phyloP scores from a whole-genome alignment of 306 rosid genomes.

The Cucurbita ficifolia region DNA sequence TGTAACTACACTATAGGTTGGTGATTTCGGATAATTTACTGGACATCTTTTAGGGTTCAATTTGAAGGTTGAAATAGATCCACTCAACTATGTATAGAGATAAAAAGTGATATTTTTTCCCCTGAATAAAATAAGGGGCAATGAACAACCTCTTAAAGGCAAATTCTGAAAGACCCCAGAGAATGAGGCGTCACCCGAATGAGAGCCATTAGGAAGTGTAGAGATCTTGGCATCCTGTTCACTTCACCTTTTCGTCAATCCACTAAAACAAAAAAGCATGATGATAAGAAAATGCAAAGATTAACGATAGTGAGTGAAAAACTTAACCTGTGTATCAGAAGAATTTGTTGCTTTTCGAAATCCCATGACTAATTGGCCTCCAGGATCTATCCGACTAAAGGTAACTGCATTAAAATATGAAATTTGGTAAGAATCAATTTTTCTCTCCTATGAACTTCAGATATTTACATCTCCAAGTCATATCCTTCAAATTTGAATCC shows the following conservation, averaged over 20 bases:
- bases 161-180: slow-evolving; percentile 44
- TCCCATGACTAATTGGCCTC: slow-evolving; percentile 81
- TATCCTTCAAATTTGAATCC: neutral
- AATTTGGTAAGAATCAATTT: neutral
- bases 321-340: slow-evolving; percentile 47
- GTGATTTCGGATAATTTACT: neutral
- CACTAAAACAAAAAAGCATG: neutral
- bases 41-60: neutral
- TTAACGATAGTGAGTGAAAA: slow-evolving; percentile 9
- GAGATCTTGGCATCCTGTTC: slow-evolving; percentile 52
- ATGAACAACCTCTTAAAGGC: slow-evolving; percentile 37
- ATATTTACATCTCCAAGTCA: neutral
- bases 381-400: slow-evolving; percentile 93
- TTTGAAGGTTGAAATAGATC: neutral
- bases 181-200: slow-evolving; percentile 31
- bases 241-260: slow-evolving; percentile 12
- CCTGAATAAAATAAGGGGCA: slow-evolving; percentile 10
- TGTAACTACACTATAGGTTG: neutral
- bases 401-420: slow-evolving; percentile 47
- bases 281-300: slow-evolving; percentile 4
- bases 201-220: slow-evolving; percentile 36
- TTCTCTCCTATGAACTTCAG: neutral
- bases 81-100: neutral
- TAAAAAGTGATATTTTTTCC: neutral
- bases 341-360: slow-evolving; percentile 66